Evolutionary conservation across 2,329 filamentous ascomycete genomes (phyloP).

Genomic region (Penicillium sp.): DNA sequence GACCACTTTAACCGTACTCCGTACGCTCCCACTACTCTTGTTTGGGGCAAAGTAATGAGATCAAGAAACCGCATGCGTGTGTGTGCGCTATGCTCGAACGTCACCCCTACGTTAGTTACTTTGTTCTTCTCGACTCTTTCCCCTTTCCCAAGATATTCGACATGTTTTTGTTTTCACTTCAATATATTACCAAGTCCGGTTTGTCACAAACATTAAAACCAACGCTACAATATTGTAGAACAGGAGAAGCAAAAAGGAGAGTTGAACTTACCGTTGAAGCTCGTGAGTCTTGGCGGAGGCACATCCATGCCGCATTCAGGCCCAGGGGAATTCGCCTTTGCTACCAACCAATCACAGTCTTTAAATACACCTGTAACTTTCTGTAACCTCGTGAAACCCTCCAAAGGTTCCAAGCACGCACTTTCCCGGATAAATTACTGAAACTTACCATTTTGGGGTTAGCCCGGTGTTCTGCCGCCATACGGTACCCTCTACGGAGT

Average conservation of each 20-base stretch:
- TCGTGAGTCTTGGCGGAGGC: slow-evolving; percentile 7
- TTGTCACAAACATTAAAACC: too few species aligned
- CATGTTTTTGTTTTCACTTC: not conserved
- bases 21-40: not conserved
- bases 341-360: not conserved
- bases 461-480: too few species aligned
- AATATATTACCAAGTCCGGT: too few species aligned
- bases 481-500: too few species aligned
- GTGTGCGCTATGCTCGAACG: not conserved
- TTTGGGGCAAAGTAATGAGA: slow-evolving; percentile 2
- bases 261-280: not conserved
- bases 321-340: not conserved
- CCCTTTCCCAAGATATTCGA: not conserved
- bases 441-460: not conserved
- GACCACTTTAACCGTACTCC: not conserved
- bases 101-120: not conserved
- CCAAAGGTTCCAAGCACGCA: not conserved
- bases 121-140: not conserved
- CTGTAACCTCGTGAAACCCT: not conserved
- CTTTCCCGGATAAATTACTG: slow-evolving; percentile 4
- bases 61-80: not conserved
- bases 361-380: not conserved
- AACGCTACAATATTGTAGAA: not conserved
- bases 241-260: not conserved
- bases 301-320: slow-evolving; percentile 21